Evolutionary conservation across 495 filamentous ascomycete species (phyloP).

Genomic region (Penicillium arizonense): DNA sequence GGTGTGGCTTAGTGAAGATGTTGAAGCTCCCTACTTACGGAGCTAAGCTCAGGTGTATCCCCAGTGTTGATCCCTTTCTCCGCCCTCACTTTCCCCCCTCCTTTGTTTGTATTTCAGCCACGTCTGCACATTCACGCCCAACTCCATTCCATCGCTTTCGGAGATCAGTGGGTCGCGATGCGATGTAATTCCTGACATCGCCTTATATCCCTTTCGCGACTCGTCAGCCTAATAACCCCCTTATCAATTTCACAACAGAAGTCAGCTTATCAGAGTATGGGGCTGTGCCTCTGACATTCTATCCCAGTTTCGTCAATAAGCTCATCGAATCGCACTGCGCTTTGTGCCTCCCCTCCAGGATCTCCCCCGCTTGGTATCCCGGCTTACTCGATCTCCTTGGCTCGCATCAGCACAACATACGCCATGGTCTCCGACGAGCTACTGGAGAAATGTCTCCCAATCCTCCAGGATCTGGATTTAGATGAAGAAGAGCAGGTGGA

Average conservation of each 20-base stretch:
- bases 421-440: constrained; percentile 88
- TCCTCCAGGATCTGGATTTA: constrained; percentile 77
- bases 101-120: constrained; percentile 12
- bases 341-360: background rate
- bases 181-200: constrained; percentile 32
- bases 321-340: background rate
- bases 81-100: constrained; percentile 12
- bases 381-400: constrained; percentile 8
- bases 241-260: constrained; percentile 5
- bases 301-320: background rate
- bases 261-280: background rate
- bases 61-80: constrained; percentile 24
- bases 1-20: too few relatives aligned
- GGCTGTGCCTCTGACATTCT: background rate
- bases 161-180: constrained; percentile 19
- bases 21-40: too few relatives aligned
- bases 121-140: background rate
- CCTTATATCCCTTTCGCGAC: constrained; percentile 4
- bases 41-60: background rate
- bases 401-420: constrained; percentile 8
- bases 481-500: constrained; percentile 97
- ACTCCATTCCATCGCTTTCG: constrained; percentile 10
- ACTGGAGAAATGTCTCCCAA: constrained; percentile 84
- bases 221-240: constrained; percentile 3
- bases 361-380: background rate